Evolutionary conservation across 345 rosid genomes (phyloP).

Genomic region (Corymbia maculata): DNA sequence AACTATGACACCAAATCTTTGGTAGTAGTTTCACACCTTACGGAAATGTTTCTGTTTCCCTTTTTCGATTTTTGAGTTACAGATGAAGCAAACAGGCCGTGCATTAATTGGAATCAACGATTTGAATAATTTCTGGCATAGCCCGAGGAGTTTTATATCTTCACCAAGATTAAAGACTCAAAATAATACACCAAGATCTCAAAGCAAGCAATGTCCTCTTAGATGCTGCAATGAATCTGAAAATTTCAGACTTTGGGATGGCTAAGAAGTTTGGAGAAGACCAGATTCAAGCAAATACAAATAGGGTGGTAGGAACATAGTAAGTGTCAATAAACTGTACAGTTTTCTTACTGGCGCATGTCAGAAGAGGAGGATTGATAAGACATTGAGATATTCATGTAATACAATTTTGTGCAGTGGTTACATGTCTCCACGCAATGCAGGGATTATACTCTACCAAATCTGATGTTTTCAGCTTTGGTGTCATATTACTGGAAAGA

Average conservation of each 20-base stretch:
- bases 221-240: background rate
- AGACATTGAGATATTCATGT: background rate
- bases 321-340: no score
- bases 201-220: background rate
- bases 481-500: background rate
- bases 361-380: background rate
- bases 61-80: background rate
- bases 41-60: no score
- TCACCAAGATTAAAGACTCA: background rate
- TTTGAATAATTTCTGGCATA: background rate
- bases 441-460: background rate
- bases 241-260: background rate
- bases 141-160: background rate
- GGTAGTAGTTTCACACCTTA: no score
- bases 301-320: background rate
- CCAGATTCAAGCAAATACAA: background rate
- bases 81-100: background rate
- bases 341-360: background rate
- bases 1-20: no score
- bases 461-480: background rate
- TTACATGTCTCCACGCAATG: background rate
- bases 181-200: background rate
- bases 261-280: background rate
- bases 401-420: background rate
- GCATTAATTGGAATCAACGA: background rate